Base-by-base conservation (phyloP, 108 stramenopile species). In the Schizochytrium sp. region DNA sequence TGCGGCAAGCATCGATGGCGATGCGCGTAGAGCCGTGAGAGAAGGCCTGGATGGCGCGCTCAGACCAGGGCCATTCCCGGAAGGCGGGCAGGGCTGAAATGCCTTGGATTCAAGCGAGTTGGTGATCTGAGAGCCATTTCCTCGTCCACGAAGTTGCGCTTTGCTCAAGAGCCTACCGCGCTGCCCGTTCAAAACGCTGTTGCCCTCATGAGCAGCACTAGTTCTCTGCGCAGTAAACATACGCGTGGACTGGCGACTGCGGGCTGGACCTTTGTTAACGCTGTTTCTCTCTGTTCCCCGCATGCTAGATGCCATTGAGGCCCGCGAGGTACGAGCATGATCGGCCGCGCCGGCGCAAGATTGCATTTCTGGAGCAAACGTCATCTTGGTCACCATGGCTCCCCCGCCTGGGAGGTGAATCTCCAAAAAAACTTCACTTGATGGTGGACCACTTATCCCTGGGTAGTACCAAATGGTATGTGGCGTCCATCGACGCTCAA, bases 391-490 rank as follows among this genome's bases (percentile, higher is more conserved):
- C 19, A 21, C 19, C 76, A 83, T 83, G 19, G 76, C 76, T 23
- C 43, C 12, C 25, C 76, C 76, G 45, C 76, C 76, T 12, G 76
- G 76, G 28, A 83, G 76, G 5, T 53, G 45, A 6, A 83, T 6
- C 51, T 83, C 76, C 19, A 83, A 6, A 23, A 53, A 83, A 23
- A 83, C 23, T 23, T 83, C 76, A 0, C 51, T 47, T n/a, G 76
- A 83, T 12, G 76, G 76, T 4, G 76, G 76, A 2, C 76, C 76
- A 23, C 76, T 83, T 12, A 83, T 83, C 1, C 51, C 51, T 6
- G 76, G 76, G 51, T 53, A 83, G 51, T 83, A 83, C 76, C 76
- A 83, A 12, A 83, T 83, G n/a, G 76, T 83, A 12, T 53, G 76
- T 23, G 45, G 76, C 23, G 51, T 53, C 76, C 76, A 83, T 23